phyloP scores from a whole-genome alignment of 2,329 filamentous ascomycete species.

The Apiospora sp. region DNA sequence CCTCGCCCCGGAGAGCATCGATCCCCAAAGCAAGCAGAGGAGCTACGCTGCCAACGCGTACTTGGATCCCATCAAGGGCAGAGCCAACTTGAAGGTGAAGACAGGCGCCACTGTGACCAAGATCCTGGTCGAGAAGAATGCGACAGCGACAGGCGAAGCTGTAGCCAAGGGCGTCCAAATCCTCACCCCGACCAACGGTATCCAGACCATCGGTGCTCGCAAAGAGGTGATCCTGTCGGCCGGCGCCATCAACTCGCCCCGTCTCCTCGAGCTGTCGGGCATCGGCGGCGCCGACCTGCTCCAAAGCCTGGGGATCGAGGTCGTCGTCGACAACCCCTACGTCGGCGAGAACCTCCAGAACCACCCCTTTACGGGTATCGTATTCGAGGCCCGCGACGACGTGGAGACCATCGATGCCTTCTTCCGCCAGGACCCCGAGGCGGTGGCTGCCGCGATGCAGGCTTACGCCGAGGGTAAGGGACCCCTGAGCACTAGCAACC shows the following conservation, averaged over 20 bases:
- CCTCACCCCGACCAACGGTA: neutral
- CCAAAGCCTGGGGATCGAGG: conserved; percentile 47
- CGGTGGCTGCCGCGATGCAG: conserved; percentile 34
- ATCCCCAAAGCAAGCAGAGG: conserved; percentile 7
- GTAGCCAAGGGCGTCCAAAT: neutral
- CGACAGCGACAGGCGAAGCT: neutral
- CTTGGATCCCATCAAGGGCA: conserved; percentile 15
- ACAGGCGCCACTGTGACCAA: conserved; percentile 1
- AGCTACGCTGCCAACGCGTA: conserved; percentile 23
- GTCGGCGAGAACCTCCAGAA: conserved; percentile 57
- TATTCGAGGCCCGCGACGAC: conserved; percentile 31
- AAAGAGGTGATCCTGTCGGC: conserved; percentile 57
- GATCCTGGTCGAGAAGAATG: neutral
- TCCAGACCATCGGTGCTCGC: neutral
- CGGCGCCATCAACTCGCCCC: conserved; percentile 56
- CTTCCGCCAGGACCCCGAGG: conserved; percentile 32
- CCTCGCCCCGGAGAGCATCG: neutral
- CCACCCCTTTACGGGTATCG: conserved; percentile 40
- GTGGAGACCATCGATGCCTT: conserved; percentile 36
- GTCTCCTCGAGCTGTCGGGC: conserved; percentile 57
- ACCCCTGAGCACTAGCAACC: conserved; percentile 34
- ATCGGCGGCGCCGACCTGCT: conserved; percentile 52
- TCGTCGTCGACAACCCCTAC: conserved; percentile 52
- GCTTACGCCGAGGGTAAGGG: conserved; percentile 34
- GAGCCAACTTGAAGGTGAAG: conserved; percentile 22